Conservation (phyloP, 306 rosid species). For the apple (Malus domestica) region DNA sequence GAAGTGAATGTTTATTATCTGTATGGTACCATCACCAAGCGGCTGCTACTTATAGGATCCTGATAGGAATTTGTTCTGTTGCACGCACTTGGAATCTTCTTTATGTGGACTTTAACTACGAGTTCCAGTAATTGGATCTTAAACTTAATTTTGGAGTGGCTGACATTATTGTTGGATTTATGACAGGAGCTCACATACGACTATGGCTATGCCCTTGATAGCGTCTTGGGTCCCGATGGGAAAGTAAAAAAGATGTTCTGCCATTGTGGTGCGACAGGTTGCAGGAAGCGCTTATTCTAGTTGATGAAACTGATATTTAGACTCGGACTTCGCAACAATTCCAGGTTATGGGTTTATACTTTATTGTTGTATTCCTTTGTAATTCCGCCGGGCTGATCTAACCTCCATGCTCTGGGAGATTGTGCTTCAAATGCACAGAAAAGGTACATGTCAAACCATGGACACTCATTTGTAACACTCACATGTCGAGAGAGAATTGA, state of each 20-base stretch:
- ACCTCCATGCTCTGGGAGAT: neutral
- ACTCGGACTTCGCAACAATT: neutral
- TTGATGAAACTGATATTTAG: neutral
- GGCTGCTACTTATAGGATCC: neutral
- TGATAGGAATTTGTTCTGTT: neutral
- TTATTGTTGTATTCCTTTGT: neutral
- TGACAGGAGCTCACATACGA: constrained; percentile 87
- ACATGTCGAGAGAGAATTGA: neutral
- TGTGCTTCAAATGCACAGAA: constrained; percentile 12
- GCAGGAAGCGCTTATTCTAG: constrained; percentile 69
- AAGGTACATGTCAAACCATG: constrained; percentile 7
- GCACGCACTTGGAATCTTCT: neutral
- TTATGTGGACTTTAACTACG: neutral
- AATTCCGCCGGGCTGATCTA: neutral
- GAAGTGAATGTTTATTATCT: neutral
- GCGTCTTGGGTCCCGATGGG: constrained; percentile 71
- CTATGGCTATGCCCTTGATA: constrained; percentile 87
- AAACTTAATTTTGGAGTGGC: neutral
- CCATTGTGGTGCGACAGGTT: constrained; percentile 85
- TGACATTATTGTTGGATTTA: neutral
- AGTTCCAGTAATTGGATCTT: neutral
- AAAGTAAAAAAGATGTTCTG: constrained; percentile 70
- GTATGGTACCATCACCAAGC: neutral
- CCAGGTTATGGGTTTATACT: neutral
- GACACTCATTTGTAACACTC: constrained; percentile 7